Evolutionary conservation across 1,284 basidiomycete genomes (phyloP).

Genomic region (Cutaneotrichosporon arboriforme): DNA sequence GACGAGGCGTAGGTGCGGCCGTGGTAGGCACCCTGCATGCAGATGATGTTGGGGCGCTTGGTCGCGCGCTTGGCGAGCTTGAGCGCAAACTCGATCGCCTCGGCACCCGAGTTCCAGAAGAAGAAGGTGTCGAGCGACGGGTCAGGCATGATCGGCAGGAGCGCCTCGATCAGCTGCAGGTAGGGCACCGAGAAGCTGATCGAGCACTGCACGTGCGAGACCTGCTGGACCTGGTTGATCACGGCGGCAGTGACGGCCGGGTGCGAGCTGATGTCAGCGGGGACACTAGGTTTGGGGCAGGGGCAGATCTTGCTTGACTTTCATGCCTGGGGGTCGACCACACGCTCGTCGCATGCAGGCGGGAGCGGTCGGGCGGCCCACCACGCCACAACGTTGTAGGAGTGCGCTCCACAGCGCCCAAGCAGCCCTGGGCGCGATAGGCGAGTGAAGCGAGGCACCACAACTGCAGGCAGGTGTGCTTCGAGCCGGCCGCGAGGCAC

Average conservation of each 20-base stretch:
- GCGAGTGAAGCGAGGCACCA: too few relatives aligned
- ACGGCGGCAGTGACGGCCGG: constrained; percentile 77
- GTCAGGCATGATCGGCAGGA: constrained; percentile 24
- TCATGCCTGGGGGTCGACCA: too few relatives aligned
- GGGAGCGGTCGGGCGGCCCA: too few relatives aligned
- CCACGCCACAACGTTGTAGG: not conserved
- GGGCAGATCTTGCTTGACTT: too few relatives aligned
- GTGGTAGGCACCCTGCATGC: constrained; percentile 80
- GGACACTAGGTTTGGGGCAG: too few relatives aligned
- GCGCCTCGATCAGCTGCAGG: constrained; percentile 23
- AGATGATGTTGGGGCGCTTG: constrained; percentile 75
- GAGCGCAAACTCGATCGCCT: constrained; percentile 29
- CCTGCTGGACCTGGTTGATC: constrained; percentile 70
- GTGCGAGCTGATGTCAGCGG: constrained; percentile 58
- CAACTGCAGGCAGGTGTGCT: too few relatives aligned
- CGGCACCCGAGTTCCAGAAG: constrained; percentile 76
- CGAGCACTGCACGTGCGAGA: constrained; percentile 66
- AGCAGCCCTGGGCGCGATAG: too few relatives aligned
- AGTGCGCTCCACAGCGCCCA: not conserved
- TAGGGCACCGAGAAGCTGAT: constrained; percentile 16
- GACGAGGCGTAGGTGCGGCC: constrained; percentile 76
- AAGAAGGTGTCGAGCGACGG: constrained; percentile 63
- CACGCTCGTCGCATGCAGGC: too few relatives aligned
- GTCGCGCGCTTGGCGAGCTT: constrained; percentile 64
- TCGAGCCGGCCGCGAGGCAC: too few relatives aligned